These are phyloP conservation scores for Gloeostereum incarnatum DNA, from an alignment of 768 basidiomycete genomes.

Conservation along the genomic window DNA sequence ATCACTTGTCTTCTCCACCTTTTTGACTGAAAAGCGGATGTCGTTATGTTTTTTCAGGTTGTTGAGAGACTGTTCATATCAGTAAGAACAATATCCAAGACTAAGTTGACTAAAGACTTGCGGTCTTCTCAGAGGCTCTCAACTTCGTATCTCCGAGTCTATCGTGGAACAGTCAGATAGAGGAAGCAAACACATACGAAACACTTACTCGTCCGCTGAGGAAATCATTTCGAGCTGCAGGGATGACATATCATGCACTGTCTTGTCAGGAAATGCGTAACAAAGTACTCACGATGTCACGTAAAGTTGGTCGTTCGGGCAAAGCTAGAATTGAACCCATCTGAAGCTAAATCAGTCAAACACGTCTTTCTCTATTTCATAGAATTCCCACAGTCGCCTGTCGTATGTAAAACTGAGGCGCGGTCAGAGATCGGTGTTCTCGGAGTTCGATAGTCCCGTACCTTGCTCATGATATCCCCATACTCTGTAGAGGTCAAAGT, in stretches of 20 bases:
- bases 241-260: neutral
- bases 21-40: constrained; percentile 70
- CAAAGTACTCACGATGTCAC: constrained; percentile 52
- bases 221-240: constrained; percentile 57
- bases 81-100: neutral
- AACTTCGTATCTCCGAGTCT: constrained; percentile 66
- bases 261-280: neutral
- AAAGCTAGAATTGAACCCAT: constrained; percentile 62
- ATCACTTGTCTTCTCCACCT: constrained; percentile 59
- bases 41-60: constrained; percentile 64
- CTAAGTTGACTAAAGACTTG: constrained; percentile 13
- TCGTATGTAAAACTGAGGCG: constrained; percentile 62
- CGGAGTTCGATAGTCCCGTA: constrained; percentile 16
- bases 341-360: constrained; percentile 20
- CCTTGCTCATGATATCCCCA: constrained; percentile 86
- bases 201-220: constrained; percentile 53
- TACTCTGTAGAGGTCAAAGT: constrained; percentile 57
- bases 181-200: neutral
- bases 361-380: neutral
- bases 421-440: neutral
- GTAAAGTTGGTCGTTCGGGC: constrained; percentile 40
- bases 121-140: constrained; percentile 69
- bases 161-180: constrained; percentile 1
- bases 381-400: constrained; percentile 47
- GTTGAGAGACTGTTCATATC: constrained; percentile 39